A percentile compares a stretch with the other conserved stretches of the same genome.
phyloP scores from a whole-genome alignment of 2,329 filamentous ascomycete genomes.

The Ilyonectria mors-panacis region DNA sequence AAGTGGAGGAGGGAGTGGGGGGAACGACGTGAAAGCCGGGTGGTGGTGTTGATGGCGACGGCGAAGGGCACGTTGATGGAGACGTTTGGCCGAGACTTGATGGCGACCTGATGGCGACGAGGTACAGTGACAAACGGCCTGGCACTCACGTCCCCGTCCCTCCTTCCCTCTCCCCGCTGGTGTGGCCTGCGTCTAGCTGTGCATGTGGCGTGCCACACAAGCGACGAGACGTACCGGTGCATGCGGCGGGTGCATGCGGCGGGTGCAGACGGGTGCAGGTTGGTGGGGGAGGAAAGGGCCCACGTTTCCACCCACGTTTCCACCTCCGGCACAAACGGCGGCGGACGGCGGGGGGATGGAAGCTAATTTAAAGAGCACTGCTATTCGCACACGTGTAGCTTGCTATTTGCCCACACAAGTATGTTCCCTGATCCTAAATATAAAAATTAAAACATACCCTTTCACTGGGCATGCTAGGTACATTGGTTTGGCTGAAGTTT shows the following conservation, averaged over 20 bases:
- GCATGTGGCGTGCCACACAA: constrained; percentile 24
- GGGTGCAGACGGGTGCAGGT: constrained; percentile 8
- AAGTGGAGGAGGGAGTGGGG: constrained; percentile 28
- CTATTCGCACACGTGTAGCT: too few relatives aligned
- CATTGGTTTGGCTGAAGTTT: too few relatives aligned
- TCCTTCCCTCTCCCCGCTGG: background rate
- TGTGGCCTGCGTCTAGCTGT: constrained; percentile 5
- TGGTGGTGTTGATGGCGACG: constrained; percentile 24
- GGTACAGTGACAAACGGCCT: constrained; percentile 32
- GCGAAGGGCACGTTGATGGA: constrained; percentile 1
- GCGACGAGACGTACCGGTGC: background rate
- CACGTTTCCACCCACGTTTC: constrained; percentile 35
- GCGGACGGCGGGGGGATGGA: constrained; percentile 21
- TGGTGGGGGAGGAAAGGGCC: constrained; percentile 11
- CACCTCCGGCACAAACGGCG: constrained; percentile 25
- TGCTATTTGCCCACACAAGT: too few relatives aligned
- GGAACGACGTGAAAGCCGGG: constrained; percentile 23
- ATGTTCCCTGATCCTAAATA: too few relatives aligned
- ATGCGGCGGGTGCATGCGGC: constrained; percentile 17
- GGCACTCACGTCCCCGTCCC: background rate
- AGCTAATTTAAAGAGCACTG: background rate
- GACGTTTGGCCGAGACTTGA: constrained; percentile 20
- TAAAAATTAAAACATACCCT: too few relatives aligned
- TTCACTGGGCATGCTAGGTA: too few relatives aligned
- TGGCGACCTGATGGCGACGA: constrained; percentile 26